Base-by-base conservation (phyloP, 1,139 yeast species). In the Sugiyamaella japonica region DNA sequence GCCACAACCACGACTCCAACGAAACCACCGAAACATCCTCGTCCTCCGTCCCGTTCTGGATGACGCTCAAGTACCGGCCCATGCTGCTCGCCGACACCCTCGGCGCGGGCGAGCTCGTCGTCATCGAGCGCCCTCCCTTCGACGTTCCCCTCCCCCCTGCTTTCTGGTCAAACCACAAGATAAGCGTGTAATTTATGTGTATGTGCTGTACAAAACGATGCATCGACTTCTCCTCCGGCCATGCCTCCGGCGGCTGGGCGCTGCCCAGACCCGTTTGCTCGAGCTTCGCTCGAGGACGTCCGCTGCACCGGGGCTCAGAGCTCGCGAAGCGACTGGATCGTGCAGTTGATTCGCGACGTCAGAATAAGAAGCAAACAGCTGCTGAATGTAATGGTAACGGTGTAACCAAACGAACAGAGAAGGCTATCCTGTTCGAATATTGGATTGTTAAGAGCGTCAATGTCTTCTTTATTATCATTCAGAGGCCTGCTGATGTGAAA, bases 61-160 rank as follows among this genome's bases (percentile, higher is more conserved):
- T 86, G 58, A 85, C 95, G 2, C 80, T 80, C 50, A 88, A 88
- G 66, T 91, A 89, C 70, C 80, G 86, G 63, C 89, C 95, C 16
- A 74, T 91, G 45, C 73, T 91, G 59, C 78, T 74, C 61, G 93
- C 85, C 7, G 85, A 77, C 36, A 71, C 75, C 39, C 73, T 89
- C 54, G 82, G 81, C 12, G 71, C 75, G 1, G 76, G 76, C 10
- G 90, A 87, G 64, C 70, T 91, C 49, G 79, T 86, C 5, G 81
- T 91, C 38, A 80, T 89, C 48, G 97, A 91, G 70, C 80, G 93
- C 68, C 95, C 95, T 13, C 76, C 80, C 52, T 80, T 80, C 66
- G 79, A 82, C 41, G 74, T 84, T 61, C 80, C 86, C 41, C 75
- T 81, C 42, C 80, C 84, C 31, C 85, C 93, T 47, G 95, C 96